Base-by-base conservation (phyloP, 176 grass and related monocot genomes). In the Saccharum spontaneum region DNA sequence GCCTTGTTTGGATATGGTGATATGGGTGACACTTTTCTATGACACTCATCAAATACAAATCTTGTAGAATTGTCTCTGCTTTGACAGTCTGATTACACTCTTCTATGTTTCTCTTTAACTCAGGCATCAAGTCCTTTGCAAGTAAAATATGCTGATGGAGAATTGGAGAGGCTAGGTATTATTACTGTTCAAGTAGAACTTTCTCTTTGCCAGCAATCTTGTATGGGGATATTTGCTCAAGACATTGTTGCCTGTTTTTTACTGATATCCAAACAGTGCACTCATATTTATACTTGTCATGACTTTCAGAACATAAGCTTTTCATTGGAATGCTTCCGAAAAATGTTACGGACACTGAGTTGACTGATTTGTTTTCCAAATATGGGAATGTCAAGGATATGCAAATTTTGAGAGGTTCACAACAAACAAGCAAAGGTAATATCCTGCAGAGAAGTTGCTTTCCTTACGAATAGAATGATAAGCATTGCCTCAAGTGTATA, bases 301-400 rank as follows among this genome's bases (percentile, higher is more conserved):
- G 63, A 76, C 23, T 71, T 81, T 2, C 77, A 99, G 97, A 99
- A 79, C 90, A 99, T 88, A 99, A 99, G 84, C 88, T 99, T 86
- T 99, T 99, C 67, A 77, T 99, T 71, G 97, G 97, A 76, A 99
- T 99, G 97, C 97, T 99, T 84, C 97, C 97, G 15, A 99, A 99
- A 93, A 92, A 93, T 45, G 85, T 97, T 78, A 89, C 88, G 2
- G 94, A 99, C 60, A 79, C 87, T 62, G 94, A 96, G 73, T 88
- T 99, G 80, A 89, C 84, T 60, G 84, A 73, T 71, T 81, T 97
- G 17, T 99, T 99, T 87, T 94, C 90, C 38, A 85, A 89, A 67
- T 90, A 99, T 87, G 97, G 97, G 79, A 99, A 89, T 87, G 91
- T 99, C 69, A 97, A 92, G 69, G 97, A 99, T 64, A 90, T 99